phyloP scores from a whole-genome alignment of 73 alveolate genomes.

The Diophrys appendiculata region DNA sequence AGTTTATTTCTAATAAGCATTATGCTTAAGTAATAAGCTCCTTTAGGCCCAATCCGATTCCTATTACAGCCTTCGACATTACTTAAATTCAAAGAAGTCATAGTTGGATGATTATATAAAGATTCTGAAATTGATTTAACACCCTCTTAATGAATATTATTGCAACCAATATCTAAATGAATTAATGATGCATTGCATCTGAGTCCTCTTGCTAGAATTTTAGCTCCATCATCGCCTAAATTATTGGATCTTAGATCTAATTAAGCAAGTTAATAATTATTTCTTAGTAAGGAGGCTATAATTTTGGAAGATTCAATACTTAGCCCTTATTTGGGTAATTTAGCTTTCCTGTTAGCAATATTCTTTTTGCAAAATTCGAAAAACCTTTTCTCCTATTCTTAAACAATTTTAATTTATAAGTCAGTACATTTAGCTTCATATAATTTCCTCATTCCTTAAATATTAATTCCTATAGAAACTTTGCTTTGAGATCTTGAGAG shows the following conservation, averaged over 20 bases:
- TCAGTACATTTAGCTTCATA: conserved; percentile 16
- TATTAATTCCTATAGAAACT: neutral
- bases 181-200: conserved; percentile 21
- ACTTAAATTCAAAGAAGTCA: conserved; percentile 20
- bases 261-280: neutral
- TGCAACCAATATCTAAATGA: conserved; percentile 41
- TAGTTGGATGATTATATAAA: conserved; percentile 21
- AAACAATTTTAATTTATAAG: neutral
- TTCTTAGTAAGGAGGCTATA: neutral
- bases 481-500: too few species aligned
- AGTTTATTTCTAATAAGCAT: conserved; percentile 22
- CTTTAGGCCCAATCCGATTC: conserved; percentile 48
- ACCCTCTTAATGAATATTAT: conserved; percentile 40
- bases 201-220: conserved; percentile 20
- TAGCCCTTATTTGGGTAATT: neutral
- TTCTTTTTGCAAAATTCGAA: conserved; percentile 3
- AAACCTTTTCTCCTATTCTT: conserved; percentile 13
- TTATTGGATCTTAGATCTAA: conserved; percentile 42
- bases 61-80: conserved; percentile 53
- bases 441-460: neutral
- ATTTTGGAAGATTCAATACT: neutral
- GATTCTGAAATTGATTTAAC: conserved; percentile 9
- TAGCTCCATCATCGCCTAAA: conserved; percentile 45
- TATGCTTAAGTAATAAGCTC: conserved; percentile 12
- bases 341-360: neutral